A percentile compares a stretch with the other conserved stretches of the same genome.
These are phyloP conservation scores for Oryza meridionalis DNA, from an alignment of 176 grass and related monocot genomes.

Conservation along the genomic window DNA sequence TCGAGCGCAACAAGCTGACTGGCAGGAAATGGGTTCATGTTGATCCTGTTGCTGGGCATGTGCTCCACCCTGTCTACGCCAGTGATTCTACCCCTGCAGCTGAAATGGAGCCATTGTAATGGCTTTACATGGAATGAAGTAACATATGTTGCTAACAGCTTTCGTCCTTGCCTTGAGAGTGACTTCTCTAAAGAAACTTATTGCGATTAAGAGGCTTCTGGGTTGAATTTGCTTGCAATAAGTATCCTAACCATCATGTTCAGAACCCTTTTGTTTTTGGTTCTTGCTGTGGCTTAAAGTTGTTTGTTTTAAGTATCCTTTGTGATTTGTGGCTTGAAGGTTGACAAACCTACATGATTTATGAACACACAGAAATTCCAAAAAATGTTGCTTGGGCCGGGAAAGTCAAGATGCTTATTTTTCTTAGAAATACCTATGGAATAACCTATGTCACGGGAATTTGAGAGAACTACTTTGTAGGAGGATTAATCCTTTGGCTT, in stretches of 20 bases:
- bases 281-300: background rate
- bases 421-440: too few relatives aligned
- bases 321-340: background rate
- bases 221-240: background rate
- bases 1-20: constrained; percentile 79
- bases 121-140: background rate
- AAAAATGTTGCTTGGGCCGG: too few relatives aligned
- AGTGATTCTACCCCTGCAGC: constrained; percentile 4
- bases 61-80: constrained; percentile 68
- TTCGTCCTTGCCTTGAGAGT: background rate
- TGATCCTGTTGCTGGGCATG: constrained; percentile 64
- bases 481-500: background rate
- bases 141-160: background rate
- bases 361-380: too few relatives aligned
- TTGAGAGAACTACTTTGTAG: background rate
- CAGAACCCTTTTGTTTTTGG: background rate
- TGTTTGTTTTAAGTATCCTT: background rate
- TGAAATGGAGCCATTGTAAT: constrained; percentile 25
- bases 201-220: background rate
- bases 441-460: background rate
- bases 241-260: constrained; percentile 2
- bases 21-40: constrained; percentile 90
- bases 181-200: background rate
- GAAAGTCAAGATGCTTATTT: too few relatives aligned
- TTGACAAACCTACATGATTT: too few relatives aligned